These are phyloP conservation scores for Diaporthe batatas DNA, from an alignment of 2,329 filamentous ascomycete genomes.

Conservation along the genomic window DNA sequence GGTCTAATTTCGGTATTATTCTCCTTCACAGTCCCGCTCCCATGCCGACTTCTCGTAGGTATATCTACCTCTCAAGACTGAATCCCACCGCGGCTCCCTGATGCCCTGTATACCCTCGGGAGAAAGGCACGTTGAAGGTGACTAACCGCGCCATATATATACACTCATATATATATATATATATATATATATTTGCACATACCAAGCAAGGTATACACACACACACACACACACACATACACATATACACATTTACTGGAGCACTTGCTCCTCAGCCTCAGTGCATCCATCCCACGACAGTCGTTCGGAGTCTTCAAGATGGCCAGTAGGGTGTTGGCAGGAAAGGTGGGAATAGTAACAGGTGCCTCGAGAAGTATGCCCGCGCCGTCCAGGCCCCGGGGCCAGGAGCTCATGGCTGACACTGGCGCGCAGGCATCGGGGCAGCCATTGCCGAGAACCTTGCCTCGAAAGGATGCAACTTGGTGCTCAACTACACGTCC, in stretches of 20 bases:
- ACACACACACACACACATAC: background rate
- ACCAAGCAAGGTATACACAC: too few relatives aligned
- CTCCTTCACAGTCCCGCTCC: background rate
- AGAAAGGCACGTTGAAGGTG: background rate
- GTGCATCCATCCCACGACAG: too few relatives aligned
- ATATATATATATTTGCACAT: background rate
- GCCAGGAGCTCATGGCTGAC: conserved; percentile 34
- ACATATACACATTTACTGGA: background rate
- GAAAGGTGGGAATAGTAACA: conserved; percentile 44
- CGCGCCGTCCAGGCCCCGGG: background rate
- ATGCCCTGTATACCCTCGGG: background rate
- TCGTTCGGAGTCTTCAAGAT: conserved; percentile 14
- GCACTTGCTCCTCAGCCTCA: background rate
- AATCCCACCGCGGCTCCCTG: background rate
- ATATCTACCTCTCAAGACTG: conserved; percentile 2
- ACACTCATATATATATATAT: background rate
- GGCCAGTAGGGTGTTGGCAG: conserved; percentile 40
- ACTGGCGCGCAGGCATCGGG: conserved; percentile 74
- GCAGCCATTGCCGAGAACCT: conserved; percentile 74
- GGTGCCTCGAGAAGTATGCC: conserved; percentile 76
- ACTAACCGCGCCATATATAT: background rate
- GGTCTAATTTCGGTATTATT: conserved; percentile 17
- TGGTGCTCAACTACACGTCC: conserved; percentile 79
- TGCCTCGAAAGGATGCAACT: conserved; percentile 76
- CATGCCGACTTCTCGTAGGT: background rate